Evolutionary conservation across 2,329 filamentous ascomycete genomes (phyloP), one percentile per base, ranked within the genome.

Genomic region (Cladophialophora immunda): DNA sequence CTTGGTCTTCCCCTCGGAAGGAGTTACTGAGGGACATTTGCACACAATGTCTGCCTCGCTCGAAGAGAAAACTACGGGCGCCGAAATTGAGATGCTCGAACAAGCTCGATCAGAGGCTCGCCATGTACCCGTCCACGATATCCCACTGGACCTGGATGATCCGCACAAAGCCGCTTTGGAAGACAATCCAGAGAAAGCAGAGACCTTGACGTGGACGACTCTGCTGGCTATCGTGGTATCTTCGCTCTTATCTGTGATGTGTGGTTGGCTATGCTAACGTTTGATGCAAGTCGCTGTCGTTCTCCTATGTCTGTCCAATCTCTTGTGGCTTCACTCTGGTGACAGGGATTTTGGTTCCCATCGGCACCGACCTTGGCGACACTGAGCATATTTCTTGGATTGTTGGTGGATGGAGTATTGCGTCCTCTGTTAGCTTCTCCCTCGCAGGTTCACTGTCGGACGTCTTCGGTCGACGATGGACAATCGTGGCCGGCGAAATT

Each of bases 381-480:
- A 57, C 53, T 8, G 36, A 41, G 4, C 34, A 67, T 30, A 61
- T 65, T 29, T 29, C 60, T 11, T 70, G 68, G 68, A 56, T 68
- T 5, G 55, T 62, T 3, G 64, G 67, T 17, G 62, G 59, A 13
- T 69, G 65, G 64, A 55, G 57, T 5, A 61, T 71, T 22, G 67
- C 55, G 1, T 60, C 62, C 36, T 64, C 69, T 3, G 56, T 71
- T 3, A 38, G 34, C 34, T 67, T 78, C 34, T 69, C 75, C 2
- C 71, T 79, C 17, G 74, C 77, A 2, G 78, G 77, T 4, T 73
- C 75, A 8, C 68, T 79, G 11, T 70, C 70, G 22, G 78, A 79
- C 58, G 75, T 80, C 17, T 78, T 80, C 54, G 77, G 78, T n/a
- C 72, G 78, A 9, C 70, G 78, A 62, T 78, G 72, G 58, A 74